Base-by-base conservation (phyloP, 2,329 filamentous ascomycete genomes). In the Alternaria arbusti region DNA sequence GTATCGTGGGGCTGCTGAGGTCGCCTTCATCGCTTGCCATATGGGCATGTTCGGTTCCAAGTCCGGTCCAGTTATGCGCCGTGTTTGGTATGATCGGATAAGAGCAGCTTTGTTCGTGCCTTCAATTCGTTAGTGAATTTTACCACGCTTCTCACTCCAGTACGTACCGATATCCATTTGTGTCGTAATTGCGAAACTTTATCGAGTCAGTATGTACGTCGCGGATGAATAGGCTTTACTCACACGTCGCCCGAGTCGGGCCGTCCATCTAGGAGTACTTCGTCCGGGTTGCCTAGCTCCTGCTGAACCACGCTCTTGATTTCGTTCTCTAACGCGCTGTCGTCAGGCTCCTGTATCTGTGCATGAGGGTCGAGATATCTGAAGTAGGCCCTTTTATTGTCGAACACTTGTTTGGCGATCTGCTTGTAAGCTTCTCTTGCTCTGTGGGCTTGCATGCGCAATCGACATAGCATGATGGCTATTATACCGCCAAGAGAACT, bases 61-160 rank as follows among this genome's bases (percentile, higher is more conserved):
- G 13, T 77, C 73, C 4, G 75, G 74, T 5, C 74, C 74, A 7
- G 71, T 72, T 40, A 75, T 73, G 25, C 74, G 73, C 1, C 75
- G 72, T 7, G 74, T 75, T 50, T 70, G 69, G 52, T 74, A 78
- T 3, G 75, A 75, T 20, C 75, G 74, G 36, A 78, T 72, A 8
- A 78, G 45, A 4, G 73, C 75, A 12, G 75, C 63, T 55, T 71
- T 74, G 61, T 75, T 77, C 15, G 65, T 64, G 28, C 61, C 61
- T 63, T 49, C 10, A 7, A 6, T 17, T 40, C 9, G 13, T 63
- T 20, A 63, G 61, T 45, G n/a, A 28, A 20, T 25, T 2, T 15
- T 1, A 28, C 11, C 23, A 10, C 22, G 17, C 6, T 49, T 25
- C 25, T 8, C 13, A 15, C 17, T 12, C 2, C 17, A 25, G 44